Conservation (phyloP, 192 early-diverging fungal species). For the Coemansia pectinata region DNA sequence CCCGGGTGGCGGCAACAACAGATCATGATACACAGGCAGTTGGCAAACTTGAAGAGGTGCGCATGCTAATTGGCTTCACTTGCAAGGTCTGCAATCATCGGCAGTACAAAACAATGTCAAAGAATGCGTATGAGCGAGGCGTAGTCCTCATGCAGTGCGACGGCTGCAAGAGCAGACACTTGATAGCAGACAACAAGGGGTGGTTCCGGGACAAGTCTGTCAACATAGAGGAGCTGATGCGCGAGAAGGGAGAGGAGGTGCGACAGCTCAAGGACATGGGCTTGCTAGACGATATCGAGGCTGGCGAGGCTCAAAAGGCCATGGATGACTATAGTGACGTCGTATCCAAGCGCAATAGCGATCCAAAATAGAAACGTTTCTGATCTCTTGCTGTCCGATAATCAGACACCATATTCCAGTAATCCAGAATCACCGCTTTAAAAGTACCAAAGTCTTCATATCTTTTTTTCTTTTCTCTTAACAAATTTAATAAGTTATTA, state of each 20-base stretch:
- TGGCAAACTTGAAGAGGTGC: slow-evolving; percentile 20
- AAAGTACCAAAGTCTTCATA: not conserved
- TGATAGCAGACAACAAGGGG: slow-evolving; percentile 97
- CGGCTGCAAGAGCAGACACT: slow-evolving; percentile 83
- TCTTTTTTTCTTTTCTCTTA: slow-evolving; percentile 1
- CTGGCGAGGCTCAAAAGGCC: slow-evolving; percentile 25
- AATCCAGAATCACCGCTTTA: not conserved
- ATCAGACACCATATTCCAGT: not conserved
- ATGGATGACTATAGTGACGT: slow-evolving; percentile 17
- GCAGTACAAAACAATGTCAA: slow-evolving; percentile 89
- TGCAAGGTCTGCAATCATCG: slow-evolving; percentile 91
- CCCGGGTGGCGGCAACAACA: not conserved
- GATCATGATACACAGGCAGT: not conserved
- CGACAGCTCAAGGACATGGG: slow-evolving; percentile 50
- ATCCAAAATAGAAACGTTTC: not conserved
- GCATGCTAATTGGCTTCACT: slow-evolving; percentile 86
- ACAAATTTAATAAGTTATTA: not conserved
- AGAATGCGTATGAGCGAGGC: slow-evolving; percentile 83
- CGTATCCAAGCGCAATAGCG: slow-evolving; percentile 5
- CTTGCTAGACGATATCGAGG: slow-evolving; percentile 44
- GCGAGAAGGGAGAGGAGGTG: slow-evolving; percentile 72
- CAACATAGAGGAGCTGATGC: slow-evolving; percentile 83
- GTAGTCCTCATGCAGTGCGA: slow-evolving; percentile 95
- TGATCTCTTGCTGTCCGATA: no score
- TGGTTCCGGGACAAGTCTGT: slow-evolving; percentile 79